Percentiles rank a stretch among this genome's conserved stretches.
These are phyloP conservation scores for Arthroderma uncinatum DNA, from an alignment of 2,329 filamentous ascomycete genomes.

Conservation along the genomic window DNA sequence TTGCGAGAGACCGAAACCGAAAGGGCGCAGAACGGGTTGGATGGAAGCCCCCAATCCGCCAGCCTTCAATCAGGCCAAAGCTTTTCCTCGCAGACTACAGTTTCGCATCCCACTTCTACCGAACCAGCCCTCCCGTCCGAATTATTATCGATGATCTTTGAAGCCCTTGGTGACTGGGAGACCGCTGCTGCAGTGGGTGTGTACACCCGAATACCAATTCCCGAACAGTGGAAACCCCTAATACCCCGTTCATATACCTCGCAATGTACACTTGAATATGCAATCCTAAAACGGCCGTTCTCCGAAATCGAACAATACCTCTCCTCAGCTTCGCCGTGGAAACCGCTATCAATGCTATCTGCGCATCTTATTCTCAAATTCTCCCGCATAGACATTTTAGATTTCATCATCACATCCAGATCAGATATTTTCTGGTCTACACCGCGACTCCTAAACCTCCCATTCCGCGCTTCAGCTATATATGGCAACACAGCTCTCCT, in stretches of 20 bases:
- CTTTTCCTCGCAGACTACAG: neutral
- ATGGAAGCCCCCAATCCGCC: neutral
- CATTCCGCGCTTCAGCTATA: conserved; percentile 76
- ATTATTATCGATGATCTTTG: conserved; percentile 79
- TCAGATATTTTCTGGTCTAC: conserved; percentile 75
- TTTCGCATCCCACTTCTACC: neutral
- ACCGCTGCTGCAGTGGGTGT: conserved; percentile 69
- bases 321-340: conserved; percentile 54
- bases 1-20: neutral
- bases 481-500: conserved; percentile 77
- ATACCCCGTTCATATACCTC: conserved; percentile 54
- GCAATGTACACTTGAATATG: conserved; percentile 70
- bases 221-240: conserved; percentile 59
- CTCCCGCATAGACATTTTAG: conserved; percentile 65
- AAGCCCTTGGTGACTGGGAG: conserved; percentile 77
- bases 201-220: conserved; percentile 64
- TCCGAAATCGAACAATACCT: conserved; percentile 63
- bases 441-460: conserved; percentile 68
- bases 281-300: conserved; percentile 62
- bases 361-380: conserved; percentile 90
- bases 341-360: conserved; percentile 65
- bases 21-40: neutral
- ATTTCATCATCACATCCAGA: conserved; percentile 55
- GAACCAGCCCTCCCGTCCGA: conserved; percentile 56
- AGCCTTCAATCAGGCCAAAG: neutral